phyloP scores from a whole-genome alignment of 495 filamentous ascomycete species.

The Xylaria curta region DNA sequence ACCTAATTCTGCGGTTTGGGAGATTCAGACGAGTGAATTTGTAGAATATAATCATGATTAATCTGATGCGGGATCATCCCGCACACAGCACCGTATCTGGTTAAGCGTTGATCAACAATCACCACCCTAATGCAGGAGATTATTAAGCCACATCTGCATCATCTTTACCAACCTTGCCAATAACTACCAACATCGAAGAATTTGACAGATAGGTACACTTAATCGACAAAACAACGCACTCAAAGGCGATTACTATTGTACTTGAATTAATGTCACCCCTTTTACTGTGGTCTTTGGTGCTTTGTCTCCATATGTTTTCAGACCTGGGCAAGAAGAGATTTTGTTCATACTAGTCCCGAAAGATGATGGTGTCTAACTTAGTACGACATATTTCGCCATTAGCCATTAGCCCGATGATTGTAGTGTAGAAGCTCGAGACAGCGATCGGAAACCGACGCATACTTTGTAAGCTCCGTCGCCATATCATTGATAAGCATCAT shows the following conservation, averaged over 20 bases:
- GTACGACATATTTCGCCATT: not conserved
- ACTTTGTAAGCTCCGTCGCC: not conserved
- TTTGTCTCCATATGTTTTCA: conserved; percentile 2
- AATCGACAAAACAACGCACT: not conserved
- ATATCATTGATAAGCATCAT: not conserved
- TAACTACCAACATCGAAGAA: not conserved
- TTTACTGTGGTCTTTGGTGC: not conserved
- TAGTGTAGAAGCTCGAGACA: not conserved
- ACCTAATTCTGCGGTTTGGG: not conserved
- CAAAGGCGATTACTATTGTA: not conserved
- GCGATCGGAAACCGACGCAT: conserved; percentile 7
- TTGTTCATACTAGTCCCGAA: not conserved
- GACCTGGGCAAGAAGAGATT: not conserved
- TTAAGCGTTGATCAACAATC: not conserved
- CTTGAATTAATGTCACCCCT: not conserved
- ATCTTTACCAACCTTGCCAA: conserved; percentile 10
- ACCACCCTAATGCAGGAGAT: not conserved
- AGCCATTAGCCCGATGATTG: not conserved
- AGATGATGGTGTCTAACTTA: not conserved
- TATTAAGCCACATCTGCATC: not conserved
- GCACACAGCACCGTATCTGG: not conserved
- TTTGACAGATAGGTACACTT: not conserved
- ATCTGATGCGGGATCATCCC: not conserved
- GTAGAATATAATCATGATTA: not conserved
- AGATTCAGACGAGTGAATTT: not conserved